Evolutionary conservation across 2,329 filamentous ascomycete genomes (phyloP).

Genomic region (Neospermospora avenae): DNA sequence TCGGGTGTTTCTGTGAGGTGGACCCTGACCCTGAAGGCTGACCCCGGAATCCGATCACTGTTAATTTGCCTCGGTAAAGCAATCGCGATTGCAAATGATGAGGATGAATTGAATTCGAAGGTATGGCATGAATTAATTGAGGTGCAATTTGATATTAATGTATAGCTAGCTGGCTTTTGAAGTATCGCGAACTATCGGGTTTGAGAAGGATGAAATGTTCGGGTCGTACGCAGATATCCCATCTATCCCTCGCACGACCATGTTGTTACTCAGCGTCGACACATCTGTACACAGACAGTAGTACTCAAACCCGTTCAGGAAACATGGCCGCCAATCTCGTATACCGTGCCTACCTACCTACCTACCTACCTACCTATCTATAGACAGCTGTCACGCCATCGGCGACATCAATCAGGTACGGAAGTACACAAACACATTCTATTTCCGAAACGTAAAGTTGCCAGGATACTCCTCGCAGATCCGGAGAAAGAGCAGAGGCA

Average conservation of each 20-base stretch:
- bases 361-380: too few species aligned
- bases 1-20: background rate
- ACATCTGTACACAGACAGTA: background rate
- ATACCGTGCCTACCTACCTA: too few species aligned
- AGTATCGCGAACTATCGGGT: too few species aligned
- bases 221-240: too few species aligned
- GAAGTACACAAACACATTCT: background rate
- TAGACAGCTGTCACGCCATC: too few species aligned
- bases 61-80: background rate
- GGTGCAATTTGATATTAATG: too few species aligned
- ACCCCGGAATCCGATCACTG: background rate
- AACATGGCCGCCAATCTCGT: background rate
- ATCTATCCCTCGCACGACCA: background rate
- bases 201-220: background rate
- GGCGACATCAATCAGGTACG: too few species aligned
- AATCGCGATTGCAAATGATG: too few species aligned
- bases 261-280: background rate
- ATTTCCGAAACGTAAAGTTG: background rate
- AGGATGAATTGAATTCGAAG: too few species aligned
- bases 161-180: too few species aligned
- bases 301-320: background rate
- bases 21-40: too few species aligned
- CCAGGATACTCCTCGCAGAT: background rate
- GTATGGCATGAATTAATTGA: too few species aligned
- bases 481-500: background rate